Evolutionary conservation across 768 basidiomycete species (phyloP).

Genomic region (Russula abietina): DNA sequence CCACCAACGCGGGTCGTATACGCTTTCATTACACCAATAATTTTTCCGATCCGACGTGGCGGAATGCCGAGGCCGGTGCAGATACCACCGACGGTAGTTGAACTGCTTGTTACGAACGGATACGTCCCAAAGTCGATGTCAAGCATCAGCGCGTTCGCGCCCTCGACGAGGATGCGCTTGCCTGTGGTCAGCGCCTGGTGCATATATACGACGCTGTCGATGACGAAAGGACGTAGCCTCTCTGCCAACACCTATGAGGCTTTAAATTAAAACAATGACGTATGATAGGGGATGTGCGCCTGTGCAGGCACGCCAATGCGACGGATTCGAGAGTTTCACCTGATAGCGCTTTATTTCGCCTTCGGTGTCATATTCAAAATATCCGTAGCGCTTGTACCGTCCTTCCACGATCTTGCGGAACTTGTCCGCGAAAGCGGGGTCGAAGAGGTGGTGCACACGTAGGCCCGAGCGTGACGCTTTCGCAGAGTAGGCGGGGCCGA

Average conservation of each 20-base stretch:
- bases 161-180: slow-evolving; percentile 88
- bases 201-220: slow-evolving; percentile 82
- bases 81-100: slow-evolving; percentile 90
- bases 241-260: slow-evolving; percentile 65
- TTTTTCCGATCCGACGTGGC: slow-evolving; percentile 76
- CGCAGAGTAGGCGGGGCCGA: slow-evolving; percentile 96
- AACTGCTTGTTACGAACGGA: slow-evolving; percentile 93
- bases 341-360: slow-evolving; percentile 92
- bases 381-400: slow-evolving; percentile 94
- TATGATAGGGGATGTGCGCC: not conserved
- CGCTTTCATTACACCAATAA: slow-evolving; percentile 93
- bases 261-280: not conserved
- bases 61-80: slow-evolving; percentile 98
- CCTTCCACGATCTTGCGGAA: slow-evolving; percentile 96
- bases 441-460: slow-evolving; percentile 94
- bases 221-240: slow-evolving; percentile 78
- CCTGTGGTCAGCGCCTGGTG: slow-evolving; percentile 69
- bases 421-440: slow-evolving; percentile 79
- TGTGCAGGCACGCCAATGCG: slow-evolving; percentile 12
- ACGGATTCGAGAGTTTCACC: slow-evolving; percentile 35
- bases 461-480: slow-evolving; percentile 96
- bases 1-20: slow-evolving; percentile 99
- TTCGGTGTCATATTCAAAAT: slow-evolving; percentile 98
- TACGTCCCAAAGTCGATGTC: slow-evolving; percentile 98
- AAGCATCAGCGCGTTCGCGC: slow-evolving; percentile 97